Evolutionary conservation across 2,329 filamentous ascomycete genomes (phyloP).

Genomic region (Rhinocladiella mackenziei): DNA sequence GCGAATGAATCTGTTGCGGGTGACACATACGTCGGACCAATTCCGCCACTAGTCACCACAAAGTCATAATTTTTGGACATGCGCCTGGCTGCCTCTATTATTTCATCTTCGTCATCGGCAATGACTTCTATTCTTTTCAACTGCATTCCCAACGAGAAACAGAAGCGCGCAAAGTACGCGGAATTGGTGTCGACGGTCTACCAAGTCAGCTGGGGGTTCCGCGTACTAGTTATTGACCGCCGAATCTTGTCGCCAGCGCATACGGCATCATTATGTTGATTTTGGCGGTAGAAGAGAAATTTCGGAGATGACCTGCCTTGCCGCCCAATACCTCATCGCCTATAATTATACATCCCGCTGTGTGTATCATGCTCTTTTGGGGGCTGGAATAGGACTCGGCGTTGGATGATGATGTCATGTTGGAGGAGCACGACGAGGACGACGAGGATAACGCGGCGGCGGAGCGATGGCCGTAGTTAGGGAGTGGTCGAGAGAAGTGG

Average conservation of each 20-base stretch:
- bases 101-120: conserved; percentile 84
- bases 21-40: conserved; percentile 82
- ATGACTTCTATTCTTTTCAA: conserved; percentile 90
- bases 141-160: conserved; percentile 61
- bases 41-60: conserved; percentile 91
- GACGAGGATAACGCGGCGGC: conserved; percentile 35
- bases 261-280: no score
- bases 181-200: conserved; percentile 66
- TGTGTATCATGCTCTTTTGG: conserved; percentile 65
- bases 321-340: conserved; percentile 87
- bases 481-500: conserved; percentile 63
- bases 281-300: not conserved
- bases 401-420: conserved; percentile 44
- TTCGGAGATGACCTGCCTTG: conserved; percentile 58
- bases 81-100: conserved; percentile 76
- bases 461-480: conserved; percentile 53
- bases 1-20: no score
- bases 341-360: conserved; percentile 88
- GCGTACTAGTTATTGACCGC: no score
- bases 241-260: no score
- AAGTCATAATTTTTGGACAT: conserved; percentile 92
- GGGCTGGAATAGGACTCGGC: conserved; percentile 25
- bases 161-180: conserved; percentile 61
- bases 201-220: no score
- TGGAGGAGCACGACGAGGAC: conserved; percentile 20